Evolutionary conservation across 2,329 filamentous ascomycete genomes (phyloP), one percentile per base, ranked within the genome.

Genomic region (Aspergillus clavatus): DNA sequence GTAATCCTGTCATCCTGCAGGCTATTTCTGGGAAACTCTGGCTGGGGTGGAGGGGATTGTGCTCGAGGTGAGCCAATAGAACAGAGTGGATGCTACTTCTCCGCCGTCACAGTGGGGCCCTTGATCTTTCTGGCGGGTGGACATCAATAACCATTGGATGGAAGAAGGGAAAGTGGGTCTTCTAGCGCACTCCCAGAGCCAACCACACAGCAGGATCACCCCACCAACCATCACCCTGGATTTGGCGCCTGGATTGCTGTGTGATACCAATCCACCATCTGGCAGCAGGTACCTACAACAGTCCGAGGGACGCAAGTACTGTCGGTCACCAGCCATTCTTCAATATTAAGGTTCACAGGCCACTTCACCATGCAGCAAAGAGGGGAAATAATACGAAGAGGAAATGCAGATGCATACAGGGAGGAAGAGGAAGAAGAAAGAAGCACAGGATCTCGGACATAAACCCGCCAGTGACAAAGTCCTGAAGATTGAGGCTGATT

Each of bases 201-300:
- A 18, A 35, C 31, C 16, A 18, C 16, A 35, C 18, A 18, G 16
- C 31, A 35, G 31, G 11, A 10, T 27, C 10, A 10, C 18, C n/a
- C 2, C n/a, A 2, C 47, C 51, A 51, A 50, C 53, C 51, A 57
- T 16, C 19, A 18, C 16, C 37, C 23, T 27, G 10, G 10, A 42
- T 42, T 55, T 55, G 52, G 52, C 54, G 56, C 53, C 52, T 40
- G 47, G 45, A 40, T 48, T 48, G 7, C 6, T 22, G 16, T 37
- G 26, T 19, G 22, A 40, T 42, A n/a, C n/a, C n/a, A n/a, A n/a
- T n/a, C n/a, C n/a, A n/a, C n/a, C n/a, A n/a, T n/a, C n/a, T n/a
- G n/a, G n/a, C n/a, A n/a, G n/a, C n/a, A n/a, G n/a, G n/a, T n/a
- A n/a, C n/a, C n/a, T n/a, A n/a, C n/a, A n/a, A n/a, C n/a, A n/a